Evolutionary conservation across 106 monocot species (phyloP), one percentile per base, ranked within the genome.

Genomic region (Iris macrosiphon): DNA sequence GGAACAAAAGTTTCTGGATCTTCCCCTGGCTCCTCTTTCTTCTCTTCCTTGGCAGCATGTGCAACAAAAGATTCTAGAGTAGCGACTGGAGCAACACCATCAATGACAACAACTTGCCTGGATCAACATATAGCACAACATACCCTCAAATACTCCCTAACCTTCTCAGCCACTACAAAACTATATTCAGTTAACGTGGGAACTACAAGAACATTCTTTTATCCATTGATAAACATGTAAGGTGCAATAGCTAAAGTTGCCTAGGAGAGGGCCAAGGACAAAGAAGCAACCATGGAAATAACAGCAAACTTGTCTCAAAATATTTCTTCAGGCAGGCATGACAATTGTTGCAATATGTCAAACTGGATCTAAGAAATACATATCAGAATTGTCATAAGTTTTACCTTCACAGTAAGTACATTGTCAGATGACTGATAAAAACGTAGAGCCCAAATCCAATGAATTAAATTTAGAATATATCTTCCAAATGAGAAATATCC

Each of bases 161-260:
- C 67, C 58, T 84, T 66, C 43, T 93, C 88, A 0, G 88, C 93
- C 39, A 84, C 80, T 18, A 88, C 84, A 78, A 79, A 93, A 3
- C 70, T 72, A 41, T 88, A 93, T 17, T 88, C 80, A 0, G 88
- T 88, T n/a, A 74, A 84, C 17, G 88, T 49, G 0, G 93, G 77
- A 53, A 93, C 74, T 0, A 81, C 77, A 15, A 93, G 78, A 3
- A 81, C 84, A 56, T 88, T 93, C 73, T 88, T 88, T 69, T 93
- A 88, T 3, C 81, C 78, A 60, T 93, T 93, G 45, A 84, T 67
- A 65, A 93, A 93, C 87, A 93, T 88, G 55, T 93, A 88, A 3
- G 88, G 84, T 0, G 84, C 81, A 0, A 84, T 80, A 9, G 70
- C 81, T 0, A 93, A 31, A 26, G 88, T 88, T 11, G 88, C 81